A percentile compares a stretch with the other conserved stretches of the same genome.
These are phyloP conservation scores for Micractinium sp. DNA, from an alignment of 139 green algal species.

Conservation along the genomic window DNA sequence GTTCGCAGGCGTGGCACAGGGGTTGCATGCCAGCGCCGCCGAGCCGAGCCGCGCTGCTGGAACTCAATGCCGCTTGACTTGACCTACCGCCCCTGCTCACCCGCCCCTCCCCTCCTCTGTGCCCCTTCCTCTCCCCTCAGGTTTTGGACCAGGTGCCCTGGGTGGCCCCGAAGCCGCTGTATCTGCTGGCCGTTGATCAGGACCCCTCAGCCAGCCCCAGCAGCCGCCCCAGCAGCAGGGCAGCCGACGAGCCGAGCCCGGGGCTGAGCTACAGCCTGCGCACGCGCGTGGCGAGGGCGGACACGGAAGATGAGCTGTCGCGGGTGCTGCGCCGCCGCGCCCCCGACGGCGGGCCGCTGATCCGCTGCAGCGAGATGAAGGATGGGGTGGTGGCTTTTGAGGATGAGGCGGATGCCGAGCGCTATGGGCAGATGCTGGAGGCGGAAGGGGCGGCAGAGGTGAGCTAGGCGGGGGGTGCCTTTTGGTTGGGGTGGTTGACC, in stretches of 20 bases:
- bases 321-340: slow-evolving; percentile 59
- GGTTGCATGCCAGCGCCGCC: not conserved
- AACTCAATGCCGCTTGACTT: no score
- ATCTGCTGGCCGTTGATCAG: slow-evolving; percentile 53
- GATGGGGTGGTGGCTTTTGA: slow-evolving; percentile 78
- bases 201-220: not conserved
- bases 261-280: slow-evolving; percentile 62
- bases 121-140: slow-evolving; percentile 31
- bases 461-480: not conserved
- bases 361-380: slow-evolving; percentile 52
- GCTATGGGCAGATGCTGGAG: slow-evolving; percentile 64
- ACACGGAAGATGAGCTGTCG: slow-evolving; percentile 57
- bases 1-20: not conserved
- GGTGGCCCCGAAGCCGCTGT: slow-evolving; percentile 70
- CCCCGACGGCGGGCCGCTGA: slow-evolving; percentile 33
- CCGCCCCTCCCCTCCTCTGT: not conserved
- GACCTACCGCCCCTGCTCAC: not conserved
- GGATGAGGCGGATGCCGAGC: slow-evolving; percentile 55
- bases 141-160: slow-evolving; percentile 72
- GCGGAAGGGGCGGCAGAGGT: slow-evolving; percentile 37
- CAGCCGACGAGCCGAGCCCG: not conserved
- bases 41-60: no score
- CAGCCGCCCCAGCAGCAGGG: not conserved
- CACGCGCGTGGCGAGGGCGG: slow-evolving; percentile 52
- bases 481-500: not conserved